Evolutionary conservation across 1,284 basidiomycete species (phyloP).

Genomic region (Moesziomyces antarcticus): DNA sequence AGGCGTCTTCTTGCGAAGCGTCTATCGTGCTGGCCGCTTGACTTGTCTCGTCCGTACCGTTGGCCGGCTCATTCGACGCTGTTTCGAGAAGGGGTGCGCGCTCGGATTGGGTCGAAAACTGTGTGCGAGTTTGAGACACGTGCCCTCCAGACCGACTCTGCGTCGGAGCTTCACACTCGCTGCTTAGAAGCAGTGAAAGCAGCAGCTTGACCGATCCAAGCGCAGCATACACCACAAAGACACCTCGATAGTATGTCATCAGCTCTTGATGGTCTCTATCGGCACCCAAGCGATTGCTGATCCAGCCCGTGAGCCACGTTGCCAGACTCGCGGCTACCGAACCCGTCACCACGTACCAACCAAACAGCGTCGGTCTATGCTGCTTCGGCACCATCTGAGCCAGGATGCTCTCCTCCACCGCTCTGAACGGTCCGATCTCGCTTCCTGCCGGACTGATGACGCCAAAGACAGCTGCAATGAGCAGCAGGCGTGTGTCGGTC

Average conservation of each 20-base stretch:
- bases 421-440: slow-evolving; percentile 26
- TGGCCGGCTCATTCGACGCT: too few species aligned
- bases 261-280: neutral
- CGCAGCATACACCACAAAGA: slow-evolving; percentile 20
- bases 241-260: slow-evolving; percentile 10
- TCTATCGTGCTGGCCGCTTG: too few species aligned
- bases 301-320: slow-evolving; percentile 16
- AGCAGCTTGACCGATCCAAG: slow-evolving; percentile 20
- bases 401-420: slow-evolving; percentile 25
- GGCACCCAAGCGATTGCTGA: slow-evolving; percentile 5
- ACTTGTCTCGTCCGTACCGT: too few species aligned
- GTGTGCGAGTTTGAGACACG: slow-evolving; percentile 2
- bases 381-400: slow-evolving; percentile 18
- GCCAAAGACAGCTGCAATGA: slow-evolving; percentile 17
- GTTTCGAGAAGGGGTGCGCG: slow-evolving; percentile 10
- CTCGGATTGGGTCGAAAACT: slow-evolving; percentile 1
- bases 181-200: slow-evolving; percentile 13
- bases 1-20: neutral
- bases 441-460: slow-evolving; percentile 22
- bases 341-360: slow-evolving; percentile 22
- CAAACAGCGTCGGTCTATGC: slow-evolving; percentile 17
- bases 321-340: slow-evolving; percentile 23
- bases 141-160: too few species aligned
- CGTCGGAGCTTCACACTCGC: neutral
- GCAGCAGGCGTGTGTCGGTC: slow-evolving; percentile 4